Base-by-base conservation (phyloP, 1,139 yeast species). In the Candida labiduridarum region DNA sequence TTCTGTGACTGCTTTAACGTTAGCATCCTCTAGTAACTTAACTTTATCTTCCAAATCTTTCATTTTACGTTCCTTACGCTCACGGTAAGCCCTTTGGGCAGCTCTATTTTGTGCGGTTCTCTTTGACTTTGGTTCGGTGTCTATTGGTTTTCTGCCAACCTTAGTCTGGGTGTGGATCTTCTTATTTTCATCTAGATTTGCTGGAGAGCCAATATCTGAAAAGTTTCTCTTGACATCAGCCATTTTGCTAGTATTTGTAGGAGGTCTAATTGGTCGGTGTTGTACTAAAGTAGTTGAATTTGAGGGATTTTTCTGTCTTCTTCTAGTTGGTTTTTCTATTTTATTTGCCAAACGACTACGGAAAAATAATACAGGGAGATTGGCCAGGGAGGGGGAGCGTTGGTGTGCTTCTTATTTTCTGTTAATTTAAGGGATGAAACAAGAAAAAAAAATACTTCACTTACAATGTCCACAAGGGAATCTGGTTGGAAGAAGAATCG, bases 41-140 rank as follows among this genome's bases (percentile, higher is more conserved):
- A 92, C 96, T 59, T 88, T 85, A 49, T 84, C 86, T 65, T 92
- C 97, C 54, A 94, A 76, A 55, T 91, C 97, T 63, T 85, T 82
- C 85, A 94, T 80, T 62, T 88, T 90, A 50, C 79, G 79, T 66
- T 94, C 98, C 67, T 94, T 94, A 56, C 99, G 82, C 68, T 94
- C 98, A 54, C 99, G 78, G 68, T 91, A 94, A 9, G 98, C 98
- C 51, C 98, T 78, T 69, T 94, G 99, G 18, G 99, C 99, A 7
- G 97, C 97, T 62, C 99, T 79, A 68, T 94, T 94, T 70, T 94
- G 99, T 1, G 97, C 98, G 18, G 96, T 90, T 59, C 99, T 78
- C 74, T 90, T 92, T 60, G 85, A 84, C 62, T 80, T 80, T 3
- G 97, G 96, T 64, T 88, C 96, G 3, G 87, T 80, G 15, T 85